phyloP scores from a whole-genome alignment of 1,139 yeast genomes.

The Magnusiomyces tetraspermus region DNA sequence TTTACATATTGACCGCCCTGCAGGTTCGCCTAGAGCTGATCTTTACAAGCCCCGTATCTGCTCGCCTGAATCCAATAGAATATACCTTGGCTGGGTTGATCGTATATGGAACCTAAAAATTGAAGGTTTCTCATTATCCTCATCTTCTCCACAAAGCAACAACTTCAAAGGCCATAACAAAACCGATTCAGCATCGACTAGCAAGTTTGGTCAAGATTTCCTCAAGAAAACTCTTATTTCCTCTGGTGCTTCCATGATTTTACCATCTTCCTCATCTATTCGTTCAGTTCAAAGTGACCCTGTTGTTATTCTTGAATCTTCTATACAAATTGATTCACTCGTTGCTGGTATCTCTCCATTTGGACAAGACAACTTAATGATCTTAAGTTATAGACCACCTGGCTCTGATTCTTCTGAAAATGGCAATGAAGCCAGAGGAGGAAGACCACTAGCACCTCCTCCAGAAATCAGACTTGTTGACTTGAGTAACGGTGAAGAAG shows the following conservation, averaged over 20 bases:
- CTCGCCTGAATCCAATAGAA: slow-evolving; percentile 56
- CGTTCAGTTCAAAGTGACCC: slow-evolving; percentile 36
- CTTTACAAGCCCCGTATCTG: slow-evolving; percentile 75
- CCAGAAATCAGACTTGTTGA: slow-evolving; percentile 73
- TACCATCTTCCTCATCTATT: slow-evolving; percentile 23
- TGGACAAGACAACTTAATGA: slow-evolving; percentile 31
- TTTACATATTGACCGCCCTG: slow-evolving; percentile 48
- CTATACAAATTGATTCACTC: slow-evolving; percentile 47
- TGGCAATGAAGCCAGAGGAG: not conserved
- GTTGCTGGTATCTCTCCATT: slow-evolving; percentile 74
- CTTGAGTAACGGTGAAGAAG: slow-evolving; percentile 57
- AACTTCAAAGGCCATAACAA: not conserved
- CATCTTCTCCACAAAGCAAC: not conserved
- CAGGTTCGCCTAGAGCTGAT: slow-evolving; percentile 61
- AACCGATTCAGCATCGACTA: not conserved
- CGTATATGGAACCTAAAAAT: slow-evolving; percentile 66
- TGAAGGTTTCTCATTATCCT: slow-evolving; percentile 6
- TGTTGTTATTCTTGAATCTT: slow-evolving; percentile 48
- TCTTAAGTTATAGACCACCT: slow-evolving; percentile 36
- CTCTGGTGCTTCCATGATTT: slow-evolving; percentile 32
- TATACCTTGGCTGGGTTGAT: slow-evolving; percentile 77
- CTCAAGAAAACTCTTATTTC: slow-evolving; percentile 5
- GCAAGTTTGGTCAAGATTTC: slow-evolving; percentile 2
- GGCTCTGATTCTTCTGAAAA: slow-evolving; percentile 12
- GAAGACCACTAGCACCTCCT: slow-evolving; percentile 25